Evolutionary conservation across 163 green algal species (phyloP), one percentile per base, ranked within the genome.

Genomic region (Prototheca stagnorum): DNA sequence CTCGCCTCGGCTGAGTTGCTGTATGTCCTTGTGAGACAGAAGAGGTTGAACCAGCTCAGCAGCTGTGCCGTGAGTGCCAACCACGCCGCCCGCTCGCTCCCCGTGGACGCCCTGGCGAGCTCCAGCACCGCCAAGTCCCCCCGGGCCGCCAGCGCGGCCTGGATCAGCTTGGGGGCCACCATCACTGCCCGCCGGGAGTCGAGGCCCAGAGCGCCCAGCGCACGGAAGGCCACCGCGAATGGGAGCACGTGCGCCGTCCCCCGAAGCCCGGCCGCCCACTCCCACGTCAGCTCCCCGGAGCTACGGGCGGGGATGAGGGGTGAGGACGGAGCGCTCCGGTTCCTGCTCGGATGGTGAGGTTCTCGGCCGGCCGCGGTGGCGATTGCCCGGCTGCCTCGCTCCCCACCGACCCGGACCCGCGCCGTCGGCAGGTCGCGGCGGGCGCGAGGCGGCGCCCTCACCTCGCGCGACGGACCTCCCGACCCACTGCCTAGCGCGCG

Each of bases 1-100:
- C 42, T 6, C 9, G 77, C 56, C 56, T 87, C 77, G 16, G 73
- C 34, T 41, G 47, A 73, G 59, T 64, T 84, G 23, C 59, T 72
- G 39, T 78, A 80, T 2, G 75, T 79, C 29, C 77, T 57, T 6
- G 62, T 37, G 14, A 67, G 47, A 49, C 61, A 78, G 54, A 77
- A 87, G 42, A 55, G 58, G 39, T 67, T 75, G 58, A 85, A 87
- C 77, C 77, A 85, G n/a, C n/a, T n/a, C n/a, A n/a, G n/a, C n/a
- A n/a, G n/a, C n/a, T n/a, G n/a, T n/a, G n/a, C n/a, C n/a, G n/a
- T n/a, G n/a, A n/a, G n/a, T n/a, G n/a, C n/a, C n/a, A n/a, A n/a
- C n/a, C n/a, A n/a, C n/a, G n/a, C n/a, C n/a, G n/a, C n/a, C n/a
- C n/a, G n/a, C n/a, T n/a, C n/a, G n/a, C n/a, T n/a, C n/a, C n/a